phyloP scores from a whole-genome alignment of 2,329 filamentous ascomycete species.

The Beauveria varroae region DNA sequence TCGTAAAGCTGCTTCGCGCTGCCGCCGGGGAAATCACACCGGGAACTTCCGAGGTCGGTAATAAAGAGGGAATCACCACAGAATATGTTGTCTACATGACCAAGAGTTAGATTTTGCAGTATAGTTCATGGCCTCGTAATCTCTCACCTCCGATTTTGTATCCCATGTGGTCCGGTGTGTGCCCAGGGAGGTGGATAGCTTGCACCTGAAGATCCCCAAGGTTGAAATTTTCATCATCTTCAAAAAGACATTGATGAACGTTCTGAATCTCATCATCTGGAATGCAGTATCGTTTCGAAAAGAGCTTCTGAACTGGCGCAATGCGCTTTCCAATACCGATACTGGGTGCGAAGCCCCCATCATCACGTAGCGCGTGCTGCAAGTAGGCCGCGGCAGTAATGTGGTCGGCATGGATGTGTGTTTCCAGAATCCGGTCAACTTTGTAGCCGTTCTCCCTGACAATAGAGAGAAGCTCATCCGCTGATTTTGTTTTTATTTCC shows the following conservation, averaged over 20 bases:
- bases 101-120: not conserved
- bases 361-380: constrained; percentile 32
- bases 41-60: constrained; percentile 38
- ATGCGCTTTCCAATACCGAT: constrained; percentile 53
- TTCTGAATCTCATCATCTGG: constrained; percentile 31
- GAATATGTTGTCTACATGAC: constrained; percentile 29
- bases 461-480: constrained; percentile 42
- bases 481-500: constrained; percentile 33
- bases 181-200: constrained; percentile 50
- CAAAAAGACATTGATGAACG: constrained; percentile 46
- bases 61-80: constrained; percentile 43
- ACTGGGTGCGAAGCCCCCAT: constrained; percentile 27
- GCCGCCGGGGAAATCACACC: constrained; percentile 45
- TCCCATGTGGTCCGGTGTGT: constrained; percentile 54
- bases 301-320: constrained; percentile 39
- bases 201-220: constrained; percentile 39
- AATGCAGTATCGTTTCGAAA: constrained; percentile 42
- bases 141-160: constrained; percentile 41
- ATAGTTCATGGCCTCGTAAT: not conserved
- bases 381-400: constrained; percentile 53
- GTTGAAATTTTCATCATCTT: constrained; percentile 44
- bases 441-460: constrained; percentile 38
- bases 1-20: constrained; percentile 31
- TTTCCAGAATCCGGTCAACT: constrained; percentile 50
- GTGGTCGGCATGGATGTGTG: constrained; percentile 55